Base-by-base conservation (phyloP, 768 basidiomycete genomes). In the Ramaria rubella region DNA sequence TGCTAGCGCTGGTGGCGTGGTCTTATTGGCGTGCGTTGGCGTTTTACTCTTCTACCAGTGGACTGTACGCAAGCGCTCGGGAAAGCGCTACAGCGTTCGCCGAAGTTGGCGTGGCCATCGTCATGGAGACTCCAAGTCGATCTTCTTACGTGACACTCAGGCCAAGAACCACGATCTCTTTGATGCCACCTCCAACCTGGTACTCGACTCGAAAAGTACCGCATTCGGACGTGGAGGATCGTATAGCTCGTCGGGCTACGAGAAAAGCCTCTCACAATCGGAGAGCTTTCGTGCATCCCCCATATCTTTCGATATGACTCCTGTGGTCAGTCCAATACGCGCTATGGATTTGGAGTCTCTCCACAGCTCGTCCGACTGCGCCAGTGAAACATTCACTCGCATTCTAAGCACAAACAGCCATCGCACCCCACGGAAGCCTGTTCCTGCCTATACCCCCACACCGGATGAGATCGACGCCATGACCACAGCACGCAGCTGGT, bases 391-490 rank as follows among this genome's bases (percentile, higher is more conserved):
- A 1, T 21, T 46, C 29, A 8, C n/a, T 2, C 2, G 17, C 29
- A n/a, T 40, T 5, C 21, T 40, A 24, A 55, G 2, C 26, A 4
- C 26, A 17, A 36, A 3, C 30, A 30, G 15, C 11, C 52, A 40
- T 11, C 24, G 44, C 11, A 72, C 49, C 19, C 34, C 78, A 29
- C 71, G 81, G 49, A 83, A 83, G 63, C 80, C 81, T 12, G 81
- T 82, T n/a, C 81, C 81, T 11, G 70, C 69, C 14, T 83, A 81
- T 60, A 70, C 76, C 59, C 65, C 70, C 26, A 55, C 33, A 15
- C 61, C 45, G 19, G 55, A 56, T 15, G 55, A 45, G 36, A 29
- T 56, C 19, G 45, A 56, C 9, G 44, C 33, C 11, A 31, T 49
- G 30, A 26, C 31, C 12, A 45, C 36, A 17, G 26, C 46, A 5